Evolutionary conservation across 805 yeast genomes (phyloP), one percentile per base, ranked within the genome.

Genomic region (Lipomyces orientalis): DNA sequence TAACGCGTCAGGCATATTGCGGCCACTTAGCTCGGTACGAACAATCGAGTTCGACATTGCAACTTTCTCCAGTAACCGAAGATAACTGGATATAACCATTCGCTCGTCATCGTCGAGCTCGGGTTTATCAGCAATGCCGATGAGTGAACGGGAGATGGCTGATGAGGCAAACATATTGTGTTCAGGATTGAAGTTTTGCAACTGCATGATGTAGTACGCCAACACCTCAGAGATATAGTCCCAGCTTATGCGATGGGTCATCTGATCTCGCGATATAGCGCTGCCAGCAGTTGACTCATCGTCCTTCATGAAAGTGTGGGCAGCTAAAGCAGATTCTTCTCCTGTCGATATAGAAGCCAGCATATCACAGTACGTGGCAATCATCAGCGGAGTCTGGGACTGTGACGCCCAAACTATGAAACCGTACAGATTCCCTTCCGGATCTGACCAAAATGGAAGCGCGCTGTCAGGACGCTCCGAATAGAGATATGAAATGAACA

Each of bases 361-460:
- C 83, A 94, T 85, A 65, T 91, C 82, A 71, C 93, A 87, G 74
- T 89, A 92, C 0, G 97, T 86, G 0, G 98, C 90, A 61, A 91
- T 86, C 80, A 93, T 91, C 60, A 92, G 81, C 9, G 94, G 88
- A 0, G 78, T 70, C 68, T 88, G 92, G 73, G 90, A 88, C 67
- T 86, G 87, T 1, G 95, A 82, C 0, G 97, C 96, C 98, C 98
- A 95, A 64, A 86, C 86, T 54, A 94, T 81, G 71, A 95, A 93
- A 0, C 97, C 98, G 74, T 86, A 83, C 1, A 91, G 81, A 65
- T 88, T 87, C 14, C 89, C 85, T 62, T 84, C 87, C 22, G 85
- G 80, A 70, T 89, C 91, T 12, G 78, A 76, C 97, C 97, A 93
- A 74, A 91, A 90, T 8, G 62, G 64, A 1, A 82, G 74, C 14